Percentiles rank a stretch among this genome's conserved stretches.
phyloP scores from a whole-genome alignment of 768 basidiomycete species.

The Favolaschia claudopus region DNA sequence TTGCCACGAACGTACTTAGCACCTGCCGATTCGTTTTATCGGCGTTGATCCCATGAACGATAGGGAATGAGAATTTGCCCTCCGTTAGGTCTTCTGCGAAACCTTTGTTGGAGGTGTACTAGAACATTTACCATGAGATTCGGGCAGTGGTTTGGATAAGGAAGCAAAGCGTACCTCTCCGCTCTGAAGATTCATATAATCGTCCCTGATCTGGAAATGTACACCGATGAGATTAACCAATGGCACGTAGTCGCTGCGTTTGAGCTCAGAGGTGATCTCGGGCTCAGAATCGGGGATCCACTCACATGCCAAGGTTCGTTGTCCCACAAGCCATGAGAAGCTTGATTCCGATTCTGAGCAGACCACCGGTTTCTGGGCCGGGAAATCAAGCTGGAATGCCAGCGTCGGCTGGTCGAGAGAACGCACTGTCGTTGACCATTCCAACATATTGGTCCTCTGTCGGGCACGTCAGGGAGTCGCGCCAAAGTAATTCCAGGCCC shows the following conservation, averaged over 20 bases:
- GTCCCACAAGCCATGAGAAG: constrained; percentile 94
- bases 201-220: constrained; percentile 97
- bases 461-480: constrained; percentile 90
- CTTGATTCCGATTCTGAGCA: constrained; percentile 91
- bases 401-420: neutral
- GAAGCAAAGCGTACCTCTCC: constrained; percentile 63
- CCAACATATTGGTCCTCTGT: constrained; percentile 93
- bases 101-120: constrained; percentile 73
- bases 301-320: constrained; percentile 65
- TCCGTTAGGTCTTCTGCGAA: constrained; percentile 82
- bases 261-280: neutral
- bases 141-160: neutral
- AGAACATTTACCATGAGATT: neutral
- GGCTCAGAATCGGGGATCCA: neutral
- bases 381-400: neutral
- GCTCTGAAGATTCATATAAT: constrained; percentile 94
- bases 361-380: constrained; percentile 86
- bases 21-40: constrained; percentile 65
- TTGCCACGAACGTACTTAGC: constrained; percentile 57
- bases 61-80: constrained; percentile 83
- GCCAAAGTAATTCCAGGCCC: constrained; percentile 93
- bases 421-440: constrained; percentile 95
- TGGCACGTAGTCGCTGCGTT: constrained; percentile 83
- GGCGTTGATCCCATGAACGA: constrained; percentile 72
- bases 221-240: constrained; percentile 94